phyloP scores from a whole-genome alignment of 2,329 filamentous ascomycete genomes.

The Tympanopsis confertula region DNA sequence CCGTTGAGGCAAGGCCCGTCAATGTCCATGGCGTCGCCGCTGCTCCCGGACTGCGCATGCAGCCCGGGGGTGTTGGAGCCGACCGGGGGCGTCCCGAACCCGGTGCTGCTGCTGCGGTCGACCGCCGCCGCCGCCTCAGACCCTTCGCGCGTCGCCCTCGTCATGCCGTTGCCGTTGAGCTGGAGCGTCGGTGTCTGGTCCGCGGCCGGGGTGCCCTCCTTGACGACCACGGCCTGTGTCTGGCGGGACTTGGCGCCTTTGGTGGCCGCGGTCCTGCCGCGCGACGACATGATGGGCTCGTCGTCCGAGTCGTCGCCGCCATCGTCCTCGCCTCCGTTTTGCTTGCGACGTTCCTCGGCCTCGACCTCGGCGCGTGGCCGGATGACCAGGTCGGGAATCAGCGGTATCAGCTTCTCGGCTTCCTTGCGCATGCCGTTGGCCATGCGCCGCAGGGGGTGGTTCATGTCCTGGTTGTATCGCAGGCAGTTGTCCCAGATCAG shows the following conservation, averaged over 20 bases:
- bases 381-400: constrained; percentile 87
- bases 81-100: constrained; percentile 71
- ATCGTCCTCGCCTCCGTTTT: constrained; percentile 74
- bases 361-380: constrained; percentile 89
- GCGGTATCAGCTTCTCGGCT: constrained; percentile 85
- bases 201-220: constrained; percentile 63
- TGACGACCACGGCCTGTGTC: constrained; percentile 61
- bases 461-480: constrained; percentile 84
- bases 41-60: constrained; percentile 67
- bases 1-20: constrained; percentile 65
- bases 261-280: constrained; percentile 74
- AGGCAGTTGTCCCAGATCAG: constrained; percentile 96
- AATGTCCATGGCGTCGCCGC: constrained; percentile 76
- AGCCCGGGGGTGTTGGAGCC: constrained; percentile 39
- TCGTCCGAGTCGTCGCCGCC: constrained; percentile 87
- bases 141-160: constrained; percentile 50
- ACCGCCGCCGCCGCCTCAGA: constrained; percentile 54
- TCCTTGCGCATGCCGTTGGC: constrained; percentile 95
- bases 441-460: constrained; percentile 80
- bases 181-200: constrained; percentile 66
- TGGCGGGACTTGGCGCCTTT: constrained; percentile 69
- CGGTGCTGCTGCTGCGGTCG: constrained; percentile 60
- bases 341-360: constrained; percentile 71
- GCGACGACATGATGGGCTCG: constrained; percentile 94
- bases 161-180: constrained; percentile 45